Evolutionary conservation across 2,329 filamentous ascomycete species (phyloP).

Genomic region (Ophiostoma australiae): DNA sequence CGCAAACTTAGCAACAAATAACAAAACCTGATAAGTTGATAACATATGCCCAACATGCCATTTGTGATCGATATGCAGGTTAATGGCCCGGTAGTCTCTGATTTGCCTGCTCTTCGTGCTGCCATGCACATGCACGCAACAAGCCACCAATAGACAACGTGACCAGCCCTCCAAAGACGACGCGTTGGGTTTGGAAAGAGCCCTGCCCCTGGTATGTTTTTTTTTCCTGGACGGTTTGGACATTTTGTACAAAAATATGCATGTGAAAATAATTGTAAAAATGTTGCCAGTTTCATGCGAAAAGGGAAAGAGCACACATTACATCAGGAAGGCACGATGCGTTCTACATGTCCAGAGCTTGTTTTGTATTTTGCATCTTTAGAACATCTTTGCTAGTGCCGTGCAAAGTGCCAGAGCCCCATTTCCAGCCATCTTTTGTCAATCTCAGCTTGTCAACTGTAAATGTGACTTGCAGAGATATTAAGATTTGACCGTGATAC

Average conservation of each 20-base stretch:
- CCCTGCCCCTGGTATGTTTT: neutral
- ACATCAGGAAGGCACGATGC: neutral
- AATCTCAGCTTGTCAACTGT: neutral
- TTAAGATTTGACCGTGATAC: neutral
- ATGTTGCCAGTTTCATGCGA: neutral
- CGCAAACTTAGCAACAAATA: too few relatives aligned
- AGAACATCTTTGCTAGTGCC: neutral
- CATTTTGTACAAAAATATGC: slow-evolving; percentile 5
- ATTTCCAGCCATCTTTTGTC: neutral
- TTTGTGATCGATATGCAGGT: neutral
- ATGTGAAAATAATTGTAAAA: slow-evolving; percentile 1
- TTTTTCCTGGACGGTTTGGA: neutral
- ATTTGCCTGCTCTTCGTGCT: neutral
- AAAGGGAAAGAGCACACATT: neutral
- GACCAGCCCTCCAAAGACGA: slow-evolving; percentile 3
- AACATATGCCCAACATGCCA: neutral
- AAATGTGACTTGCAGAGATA: neutral
- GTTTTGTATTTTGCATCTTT: neutral
- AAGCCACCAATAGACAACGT: neutral
- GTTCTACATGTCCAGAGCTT: neutral
- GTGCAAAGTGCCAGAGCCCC: neutral
- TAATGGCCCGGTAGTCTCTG: neutral
- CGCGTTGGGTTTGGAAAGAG: neutral
- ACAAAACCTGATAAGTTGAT: neutral
- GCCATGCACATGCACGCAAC: neutral